Percentiles rank a stretch among this genome's conserved stretches.
These are phyloP conservation scores for Saccharomyces jurei DNA, from an alignment of 805 yeast species.

Conservation along the genomic window DNA sequence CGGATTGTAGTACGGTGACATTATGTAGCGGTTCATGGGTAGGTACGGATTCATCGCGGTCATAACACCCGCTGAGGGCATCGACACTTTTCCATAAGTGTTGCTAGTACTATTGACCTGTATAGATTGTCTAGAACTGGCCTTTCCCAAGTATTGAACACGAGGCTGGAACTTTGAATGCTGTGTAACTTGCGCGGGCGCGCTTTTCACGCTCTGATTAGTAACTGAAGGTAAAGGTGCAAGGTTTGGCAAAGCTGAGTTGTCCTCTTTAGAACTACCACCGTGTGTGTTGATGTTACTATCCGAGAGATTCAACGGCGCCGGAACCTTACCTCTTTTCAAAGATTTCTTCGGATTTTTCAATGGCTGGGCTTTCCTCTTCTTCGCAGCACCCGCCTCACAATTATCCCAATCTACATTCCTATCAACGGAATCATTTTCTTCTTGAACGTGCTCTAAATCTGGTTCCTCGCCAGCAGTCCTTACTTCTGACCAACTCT, in stretches of 20 bases:
- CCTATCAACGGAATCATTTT: neutral
- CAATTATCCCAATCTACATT: neutral
- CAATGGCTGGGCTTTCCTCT: neutral
- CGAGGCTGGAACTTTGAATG: slow-evolving; percentile 10
- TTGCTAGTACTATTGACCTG: neutral
- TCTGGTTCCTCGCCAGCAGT: neutral
- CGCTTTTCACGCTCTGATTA: slow-evolving; percentile 9
- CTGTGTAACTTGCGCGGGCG: slow-evolving; percentile 19
- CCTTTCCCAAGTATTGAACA: slow-evolving; percentile 25
- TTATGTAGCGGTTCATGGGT: neutral
- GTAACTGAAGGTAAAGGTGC: neutral
- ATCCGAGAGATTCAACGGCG: slow-evolving; percentile 1
- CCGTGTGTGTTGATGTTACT: neutral
- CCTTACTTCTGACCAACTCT: neutral
- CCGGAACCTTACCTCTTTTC: slow-evolving; percentile 6
- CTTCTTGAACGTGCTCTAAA: neutral
- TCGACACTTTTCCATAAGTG: neutral
- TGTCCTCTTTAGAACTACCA: neutral
- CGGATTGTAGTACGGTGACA: neutral
- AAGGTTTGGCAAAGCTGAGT: neutral
- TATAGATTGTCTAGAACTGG: neutral
- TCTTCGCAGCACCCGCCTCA: neutral
- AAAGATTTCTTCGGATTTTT: slow-evolving; percentile 2
- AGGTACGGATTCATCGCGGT: neutral
- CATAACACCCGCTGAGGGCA: neutral